Conservation (phyloP, 2,329 filamentous ascomycete genomes). For the Colletotrichum sp. region DNA sequence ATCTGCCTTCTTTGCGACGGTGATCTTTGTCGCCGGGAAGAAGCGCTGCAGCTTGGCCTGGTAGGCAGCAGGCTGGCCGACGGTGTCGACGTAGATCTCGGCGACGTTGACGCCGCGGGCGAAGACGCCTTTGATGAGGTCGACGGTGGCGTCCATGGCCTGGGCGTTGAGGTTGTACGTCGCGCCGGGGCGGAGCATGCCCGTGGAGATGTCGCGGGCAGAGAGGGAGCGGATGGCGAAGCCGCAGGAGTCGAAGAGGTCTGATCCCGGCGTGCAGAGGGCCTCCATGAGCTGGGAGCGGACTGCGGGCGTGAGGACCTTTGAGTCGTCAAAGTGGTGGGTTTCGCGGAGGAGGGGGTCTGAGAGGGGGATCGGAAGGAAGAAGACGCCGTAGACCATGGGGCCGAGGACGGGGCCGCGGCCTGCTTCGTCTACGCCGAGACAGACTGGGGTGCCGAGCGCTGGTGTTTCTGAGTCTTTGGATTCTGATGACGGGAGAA, state of each 20-base stretch:
- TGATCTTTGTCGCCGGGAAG: slow-evolving; percentile 79
- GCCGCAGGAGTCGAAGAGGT: slow-evolving; percentile 66
- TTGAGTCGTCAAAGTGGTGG: slow-evolving; percentile 94
- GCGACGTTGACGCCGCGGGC: slow-evolving; percentile 79
- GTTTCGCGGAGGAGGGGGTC: slow-evolving; percentile 77
- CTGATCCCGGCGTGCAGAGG: slow-evolving; percentile 68
- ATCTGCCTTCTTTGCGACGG: slow-evolving; percentile 90
- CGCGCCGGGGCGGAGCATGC: slow-evolving; percentile 72
- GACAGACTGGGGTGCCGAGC: slow-evolving; percentile 57
- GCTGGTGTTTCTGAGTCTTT: slow-evolving; percentile 28
- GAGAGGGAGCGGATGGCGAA: slow-evolving; percentile 86
- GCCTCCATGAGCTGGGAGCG: slow-evolving; percentile 73
- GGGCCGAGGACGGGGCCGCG: slow-evolving; percentile 90
- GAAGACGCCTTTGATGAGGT: slow-evolving; percentile 79
- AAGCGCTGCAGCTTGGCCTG: slow-evolving; percentile 83
- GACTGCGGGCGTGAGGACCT: slow-evolving; percentile 82
- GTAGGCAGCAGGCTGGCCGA: slow-evolving; percentile 82
- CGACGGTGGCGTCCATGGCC: slow-evolving; percentile 89
- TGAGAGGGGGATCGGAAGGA: slow-evolving; percentile 74
- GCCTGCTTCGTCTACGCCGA: slow-evolving; percentile 94
- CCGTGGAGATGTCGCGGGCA: slow-evolving; percentile 79
- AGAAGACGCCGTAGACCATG: slow-evolving; percentile 76
- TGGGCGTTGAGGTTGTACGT: slow-evolving; percentile 94
- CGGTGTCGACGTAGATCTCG: slow-evolving; percentile 95
- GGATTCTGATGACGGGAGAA: slow-evolving; percentile 45